These are phyloP conservation scores for Penicillium fuscoglaucum DNA, from an alignment of 2,329 filamentous ascomycete genomes.

Conservation along the genomic window DNA sequence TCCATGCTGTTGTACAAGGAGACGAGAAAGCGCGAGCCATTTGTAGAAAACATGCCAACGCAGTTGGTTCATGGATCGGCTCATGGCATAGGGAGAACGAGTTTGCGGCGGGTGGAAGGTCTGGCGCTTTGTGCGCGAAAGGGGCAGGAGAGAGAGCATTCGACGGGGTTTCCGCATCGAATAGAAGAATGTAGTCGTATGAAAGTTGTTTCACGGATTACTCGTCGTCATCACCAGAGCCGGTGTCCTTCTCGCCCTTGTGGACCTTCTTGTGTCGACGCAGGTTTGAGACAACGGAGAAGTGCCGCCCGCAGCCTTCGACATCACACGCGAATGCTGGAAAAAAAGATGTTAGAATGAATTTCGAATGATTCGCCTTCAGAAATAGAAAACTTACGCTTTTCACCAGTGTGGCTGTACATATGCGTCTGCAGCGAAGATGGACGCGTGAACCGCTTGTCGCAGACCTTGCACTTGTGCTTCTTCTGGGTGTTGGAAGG, in stretches of 20 bases:
- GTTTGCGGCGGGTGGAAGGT: slow-evolving; percentile 5
- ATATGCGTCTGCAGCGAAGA: slow-evolving; percentile 96
- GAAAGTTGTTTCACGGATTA: slow-evolving; percentile 22
- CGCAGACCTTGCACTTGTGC: slow-evolving; percentile 98
- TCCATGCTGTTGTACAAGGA: slow-evolving; percentile 37
- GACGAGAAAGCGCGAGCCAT: slow-evolving; percentile 1
- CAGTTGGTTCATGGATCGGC: slow-evolving; percentile 18
- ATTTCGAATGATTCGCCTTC: too few species aligned
- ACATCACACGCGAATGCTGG: slow-evolving; percentile 91
- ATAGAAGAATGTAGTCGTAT: slow-evolving; percentile 16
- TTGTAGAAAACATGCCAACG: slow-evolving; percentile 12
- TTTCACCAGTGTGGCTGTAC: slow-evolving; percentile 98
- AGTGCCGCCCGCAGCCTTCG: slow-evolving; percentile 90
- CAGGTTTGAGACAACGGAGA: slow-evolving; percentile 95
- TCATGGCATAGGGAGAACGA: slow-evolving; percentile 9
- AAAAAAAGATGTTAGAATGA: slow-evolving; percentile 21
- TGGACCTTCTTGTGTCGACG: slow-evolving; percentile 95
- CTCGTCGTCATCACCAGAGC: slow-evolving; percentile 45
- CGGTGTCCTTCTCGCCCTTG: slow-evolving; percentile 59
- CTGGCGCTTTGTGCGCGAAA: slow-evolving; percentile 8
- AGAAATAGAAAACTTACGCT: slow-evolving; percentile 69
- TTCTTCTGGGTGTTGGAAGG: slow-evolving; percentile 97
- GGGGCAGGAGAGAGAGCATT: slow-evolving; percentile 12
- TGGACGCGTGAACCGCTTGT: slow-evolving; percentile 93
- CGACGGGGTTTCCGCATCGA: slow-evolving; percentile 10